Conservation (phyloP, 352 stramenopile genomes). For the Phytopythium ostracodes region DNA sequence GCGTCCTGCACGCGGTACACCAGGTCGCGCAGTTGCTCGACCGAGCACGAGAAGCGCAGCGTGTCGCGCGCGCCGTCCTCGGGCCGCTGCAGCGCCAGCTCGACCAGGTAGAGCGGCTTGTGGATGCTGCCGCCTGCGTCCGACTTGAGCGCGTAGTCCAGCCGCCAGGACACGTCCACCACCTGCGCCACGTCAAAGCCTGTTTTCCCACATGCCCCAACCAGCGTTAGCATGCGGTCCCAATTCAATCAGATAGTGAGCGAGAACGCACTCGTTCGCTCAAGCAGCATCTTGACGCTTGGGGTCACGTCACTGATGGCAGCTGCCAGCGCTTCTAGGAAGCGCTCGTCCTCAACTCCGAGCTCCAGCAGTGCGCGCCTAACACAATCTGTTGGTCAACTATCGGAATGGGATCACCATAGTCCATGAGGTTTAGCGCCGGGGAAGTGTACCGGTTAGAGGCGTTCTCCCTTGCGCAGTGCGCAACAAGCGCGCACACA, state of each 20-base stretch:
- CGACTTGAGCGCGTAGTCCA: slow-evolving; percentile 68
- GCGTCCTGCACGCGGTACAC: slow-evolving; percentile 73
- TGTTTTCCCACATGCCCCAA: slow-evolving; percentile 12
- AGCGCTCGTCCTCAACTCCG: slow-evolving; percentile 23
- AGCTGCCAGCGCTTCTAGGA: slow-evolving; percentile 20
- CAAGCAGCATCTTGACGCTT: slow-evolving; percentile 23
- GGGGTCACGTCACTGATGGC: slow-evolving; percentile 15
- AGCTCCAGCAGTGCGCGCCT: slow-evolving; percentile 27
- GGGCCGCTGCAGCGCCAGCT: slow-evolving; percentile 56
- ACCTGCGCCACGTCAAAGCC: slow-evolving; percentile 74
- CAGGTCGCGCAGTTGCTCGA: slow-evolving; percentile 61
- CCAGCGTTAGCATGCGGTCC: slow-evolving; percentile 1
- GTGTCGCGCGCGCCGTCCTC: slow-evolving; percentile 18
- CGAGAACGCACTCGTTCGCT: slow-evolving; percentile 25
- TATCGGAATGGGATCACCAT: too few species aligned
- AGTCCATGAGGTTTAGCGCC: too few species aligned
- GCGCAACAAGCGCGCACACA: slow-evolving; percentile 26
- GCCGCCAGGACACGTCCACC: slow-evolving; percentile 62
- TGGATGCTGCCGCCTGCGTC: slow-evolving; percentile 51
- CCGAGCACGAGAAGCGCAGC: slow-evolving; percentile 57
- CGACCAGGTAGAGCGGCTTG: slow-evolving; percentile 56
- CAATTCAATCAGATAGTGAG: not conserved
- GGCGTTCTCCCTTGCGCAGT: slow-evolving; percentile 16
- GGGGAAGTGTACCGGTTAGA: not conserved
- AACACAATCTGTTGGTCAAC: not conserved